A percentile compares a stretch with the other conserved stretches of the same genome.
phyloP scores from a whole-genome alignment of 139 green algal genomes.

The Tetradesmus obliquus region DNA sequence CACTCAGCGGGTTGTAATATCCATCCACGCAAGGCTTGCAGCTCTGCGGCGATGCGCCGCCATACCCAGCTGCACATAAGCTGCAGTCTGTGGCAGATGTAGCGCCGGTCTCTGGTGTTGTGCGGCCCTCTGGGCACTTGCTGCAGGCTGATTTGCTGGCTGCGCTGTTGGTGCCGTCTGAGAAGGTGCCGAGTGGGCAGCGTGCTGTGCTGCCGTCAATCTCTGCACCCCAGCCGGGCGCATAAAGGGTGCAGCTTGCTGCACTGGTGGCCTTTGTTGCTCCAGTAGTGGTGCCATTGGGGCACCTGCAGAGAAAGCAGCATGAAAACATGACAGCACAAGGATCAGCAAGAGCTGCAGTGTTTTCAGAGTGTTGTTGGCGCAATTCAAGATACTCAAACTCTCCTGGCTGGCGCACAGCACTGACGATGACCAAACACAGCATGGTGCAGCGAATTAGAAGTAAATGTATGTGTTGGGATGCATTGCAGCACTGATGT shows the following conservation, averaged over 20 bases:
- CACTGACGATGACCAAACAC: too few species aligned
- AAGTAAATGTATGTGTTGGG: too few species aligned
- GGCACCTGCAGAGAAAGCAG: too few species aligned
- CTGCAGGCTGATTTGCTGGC: neutral
- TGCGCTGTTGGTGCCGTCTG: neutral
- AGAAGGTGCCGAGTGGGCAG: neutral
- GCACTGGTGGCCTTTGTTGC: neutral
- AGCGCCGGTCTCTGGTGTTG: neutral
- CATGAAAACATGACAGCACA: too few species aligned
- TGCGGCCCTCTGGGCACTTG: neutral
- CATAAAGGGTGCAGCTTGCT: neutral
- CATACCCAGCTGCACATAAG: neutral
- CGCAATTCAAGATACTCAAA: too few species aligned
- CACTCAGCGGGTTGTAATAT: neutral
- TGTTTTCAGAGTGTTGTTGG: too few species aligned
- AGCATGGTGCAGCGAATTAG: too few species aligned
- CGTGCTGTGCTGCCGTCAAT: neutral
- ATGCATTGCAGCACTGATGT: too few species aligned
- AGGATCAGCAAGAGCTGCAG: too few species aligned
- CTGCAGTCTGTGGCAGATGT: neutral
- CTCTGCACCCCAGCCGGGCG: neutral
- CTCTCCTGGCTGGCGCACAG: too few species aligned
- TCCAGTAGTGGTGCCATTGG: too few species aligned
- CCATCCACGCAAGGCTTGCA: neutral
- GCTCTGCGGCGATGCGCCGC: neutral